Base-by-base conservation (phyloP, 2,329 filamentous ascomycete genomes). In the Ophiostoma novo-ulmi region DNA sequence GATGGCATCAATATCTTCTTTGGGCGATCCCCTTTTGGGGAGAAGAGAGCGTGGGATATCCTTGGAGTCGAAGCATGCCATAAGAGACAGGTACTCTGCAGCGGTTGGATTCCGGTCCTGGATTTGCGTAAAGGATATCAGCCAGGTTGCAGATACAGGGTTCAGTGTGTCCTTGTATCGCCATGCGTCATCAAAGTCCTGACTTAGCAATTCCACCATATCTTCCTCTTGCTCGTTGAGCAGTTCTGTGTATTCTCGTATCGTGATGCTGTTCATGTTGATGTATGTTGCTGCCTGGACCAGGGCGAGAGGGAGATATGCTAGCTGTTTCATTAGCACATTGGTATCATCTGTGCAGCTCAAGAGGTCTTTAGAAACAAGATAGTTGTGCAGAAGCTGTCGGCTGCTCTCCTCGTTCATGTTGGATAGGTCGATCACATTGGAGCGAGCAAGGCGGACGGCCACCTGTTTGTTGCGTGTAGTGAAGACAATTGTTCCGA, bases 1-100 rank as follows among this genome's bases (percentile, higher is more conserved):
- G 22, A 58, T 58, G 14, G 52, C 52, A 10, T 58, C 52, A 26
- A 26, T 26, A 2, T 58, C 52, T 11, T 58, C 52, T 10, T 58
- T 58, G 10, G n/a, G 52, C 52, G 52, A 58, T 13, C 52, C n/a
- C 52, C 1, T 1, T 22, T 26, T 13, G 11, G 52, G 52, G 31
- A 58, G 52, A 14, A 58, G 52, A 26, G 52, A 26, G 22, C 52
- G 52, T 17, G 52, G 52, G 22, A 58, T 58, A 26, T 58, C 52
- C 26, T 58, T 58, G 22, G 52, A 58, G n/a, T 58, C 52, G n/a
- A 58, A 14, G 52, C 52, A 58, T 22, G 52, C 52, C 52, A 58
- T 58, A 13, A 26, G 22, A 22, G n/a, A 58, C 52, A 58, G 22
- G 52, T 58, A 58, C 52, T 58, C 52, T 10, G 52, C 52, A 26